Base-by-base conservation (phyloP, 2,329 filamentous ascomycete species). In the Colletotrichum tamarilloi region DNA sequence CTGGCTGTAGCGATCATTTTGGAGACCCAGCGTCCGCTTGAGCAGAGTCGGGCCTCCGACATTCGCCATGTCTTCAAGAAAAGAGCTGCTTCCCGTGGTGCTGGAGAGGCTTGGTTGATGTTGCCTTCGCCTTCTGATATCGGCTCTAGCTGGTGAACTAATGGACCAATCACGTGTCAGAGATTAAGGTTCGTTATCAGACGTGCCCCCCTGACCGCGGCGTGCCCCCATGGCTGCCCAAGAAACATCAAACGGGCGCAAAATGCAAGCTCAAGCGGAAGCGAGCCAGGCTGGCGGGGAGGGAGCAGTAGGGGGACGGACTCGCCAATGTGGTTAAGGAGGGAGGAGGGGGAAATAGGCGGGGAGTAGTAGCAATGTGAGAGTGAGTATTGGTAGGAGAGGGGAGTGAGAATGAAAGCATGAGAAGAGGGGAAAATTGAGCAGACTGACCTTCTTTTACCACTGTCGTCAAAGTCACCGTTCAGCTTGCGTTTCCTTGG, bases 401-500 rank as follows among this genome's bases (percentile, higher is more conserved):
- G 32, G 32, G 22, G 24, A 42, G 35, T 67, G 55, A 22, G 24
- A 42, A 14, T 58, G 52, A 9, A 28, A 35, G 56, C 30, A 59
- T 26, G 62, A 56, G 62, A 52, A 38, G 67, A 35, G 35, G 64
- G 57, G 57, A 42, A 65, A 63, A 22, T 60, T 67, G n/a, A 35
- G 52, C 62, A 28, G 56, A 84, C 90, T 86, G 87, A 94, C 93
- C 92, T 93, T 88, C 92, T 89, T 84, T 93, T 94, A 79, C 88
- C 89, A 75, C 92, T 72, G 26, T 91, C 89, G 79, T 87, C 84
- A 73, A 87, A 85, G 77, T 92, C 89, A 78, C 90, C 88, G 82
- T 92, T 90, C 75, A 94, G 84, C 85, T 95, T 96, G 80, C 94
- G 89, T 86, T 97, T 97, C 77, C 94, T 90, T 70, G 93, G 92